Conservation (phyloP, 1,284 basidiomycete species). For the Phaffia rhodozyma region DNA sequence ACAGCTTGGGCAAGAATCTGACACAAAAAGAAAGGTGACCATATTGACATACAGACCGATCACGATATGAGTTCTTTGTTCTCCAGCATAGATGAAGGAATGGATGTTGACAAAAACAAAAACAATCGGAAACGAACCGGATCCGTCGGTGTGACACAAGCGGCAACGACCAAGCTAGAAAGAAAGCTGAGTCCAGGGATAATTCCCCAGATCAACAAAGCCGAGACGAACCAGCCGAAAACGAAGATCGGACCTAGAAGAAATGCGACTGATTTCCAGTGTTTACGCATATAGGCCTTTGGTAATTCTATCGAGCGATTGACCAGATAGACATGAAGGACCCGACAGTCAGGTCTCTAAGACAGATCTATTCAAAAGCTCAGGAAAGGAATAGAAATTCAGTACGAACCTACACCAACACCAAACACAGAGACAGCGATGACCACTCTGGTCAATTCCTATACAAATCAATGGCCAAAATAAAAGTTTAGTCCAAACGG, state of each 20-base stretch:
- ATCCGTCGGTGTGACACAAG: constrained; percentile 92
- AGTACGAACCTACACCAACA: constrained; percentile 56
- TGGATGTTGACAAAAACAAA: neutral
- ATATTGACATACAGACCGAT: neutral
- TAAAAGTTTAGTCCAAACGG: constrained; percentile 11
- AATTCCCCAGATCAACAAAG: constrained; percentile 71
- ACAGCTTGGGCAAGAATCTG: constrained; percentile 44
- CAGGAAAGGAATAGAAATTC: neutral
- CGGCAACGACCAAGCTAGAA: constrained; percentile 75
- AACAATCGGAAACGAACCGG: constrained; percentile 70
- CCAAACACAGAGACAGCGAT: constrained; percentile 96
- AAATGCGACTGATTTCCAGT: constrained; percentile 81
- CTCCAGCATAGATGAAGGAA: neutral
- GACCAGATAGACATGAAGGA: neutral
- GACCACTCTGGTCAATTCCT: constrained; percentile 85
- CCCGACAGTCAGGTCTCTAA: no score
- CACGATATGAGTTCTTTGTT: neutral
- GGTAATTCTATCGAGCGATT: constrained; percentile 51
- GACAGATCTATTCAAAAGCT: no score
- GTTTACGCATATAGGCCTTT: constrained; percentile 65
- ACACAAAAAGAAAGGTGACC: neutral
- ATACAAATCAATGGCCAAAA: constrained; percentile 27
- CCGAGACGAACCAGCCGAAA: constrained; percentile 78
- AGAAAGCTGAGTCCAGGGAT: constrained; percentile 78
- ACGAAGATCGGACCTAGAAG: constrained; percentile 78